Evolutionary conservation across 306 rosid genomes (phyloP).

Genomic region (Senna siamea): DNA sequence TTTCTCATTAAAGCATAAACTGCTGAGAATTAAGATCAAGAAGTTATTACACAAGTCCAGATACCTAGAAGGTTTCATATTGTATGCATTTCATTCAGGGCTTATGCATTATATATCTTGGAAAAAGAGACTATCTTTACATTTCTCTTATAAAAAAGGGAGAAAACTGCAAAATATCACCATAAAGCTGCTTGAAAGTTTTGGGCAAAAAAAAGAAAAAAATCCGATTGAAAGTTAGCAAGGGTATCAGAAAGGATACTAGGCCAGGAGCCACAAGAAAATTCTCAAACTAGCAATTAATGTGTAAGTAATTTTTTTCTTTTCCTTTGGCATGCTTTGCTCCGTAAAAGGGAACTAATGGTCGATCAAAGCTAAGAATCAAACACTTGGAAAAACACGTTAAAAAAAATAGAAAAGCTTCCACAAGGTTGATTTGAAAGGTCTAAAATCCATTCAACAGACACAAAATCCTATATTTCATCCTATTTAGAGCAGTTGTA

Average conservation of each 20-base stretch:
- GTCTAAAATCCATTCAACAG: not conserved
- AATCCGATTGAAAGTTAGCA: not conserved
- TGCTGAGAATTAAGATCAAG: not conserved
- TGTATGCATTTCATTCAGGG: not conserved
- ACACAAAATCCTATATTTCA: not conserved
- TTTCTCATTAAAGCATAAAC: not conserved
- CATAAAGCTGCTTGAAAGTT: not conserved
- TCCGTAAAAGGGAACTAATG: not conserved
- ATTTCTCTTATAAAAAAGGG: not conserved
- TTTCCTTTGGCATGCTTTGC: not conserved
- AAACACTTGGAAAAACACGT: not conserved
- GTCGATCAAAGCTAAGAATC: not conserved
- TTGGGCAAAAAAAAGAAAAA: no score
- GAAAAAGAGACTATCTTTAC: not conserved
- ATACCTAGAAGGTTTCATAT: not conserved
- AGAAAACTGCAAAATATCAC: not conserved
- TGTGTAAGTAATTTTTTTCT: not conserved
- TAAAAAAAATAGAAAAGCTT: not conserved
- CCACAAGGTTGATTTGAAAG: not conserved
- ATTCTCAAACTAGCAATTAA: not conserved
- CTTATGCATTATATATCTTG: not conserved
- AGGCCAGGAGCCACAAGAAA: not conserved
- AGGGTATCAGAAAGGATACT: not conserved
- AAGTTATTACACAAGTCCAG: not conserved
- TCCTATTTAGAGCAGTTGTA: not conserved